Evolutionary conservation across 1,284 basidiomycete genomes (phyloP).

Genomic region (Sporisorium scitamineum): DNA sequence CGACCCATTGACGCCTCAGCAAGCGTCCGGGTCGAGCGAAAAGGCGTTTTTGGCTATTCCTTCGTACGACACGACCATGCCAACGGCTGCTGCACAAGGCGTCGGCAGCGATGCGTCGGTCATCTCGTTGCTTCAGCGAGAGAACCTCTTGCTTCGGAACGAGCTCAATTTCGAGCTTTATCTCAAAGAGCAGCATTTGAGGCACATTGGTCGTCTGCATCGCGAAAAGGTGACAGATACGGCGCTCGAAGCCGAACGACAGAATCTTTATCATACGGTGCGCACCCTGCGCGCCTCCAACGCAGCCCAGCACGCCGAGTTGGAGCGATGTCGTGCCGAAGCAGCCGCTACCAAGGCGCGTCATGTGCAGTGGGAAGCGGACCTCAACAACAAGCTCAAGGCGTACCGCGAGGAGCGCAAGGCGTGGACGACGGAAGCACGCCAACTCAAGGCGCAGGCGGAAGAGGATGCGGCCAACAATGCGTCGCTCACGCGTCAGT

Average conservation of each 20-base stretch:
- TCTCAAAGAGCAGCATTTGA: slow-evolving; percentile 68
- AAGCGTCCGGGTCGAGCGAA: slow-evolving; percentile 8
- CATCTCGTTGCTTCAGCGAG: slow-evolving; percentile 48
- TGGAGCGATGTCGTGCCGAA: slow-evolving; percentile 58
- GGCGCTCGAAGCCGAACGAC: slow-evolving; percentile 65
- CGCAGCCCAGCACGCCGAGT: slow-evolving; percentile 24
- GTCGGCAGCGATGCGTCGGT: slow-evolving; percentile 22
- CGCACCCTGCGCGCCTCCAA: slow-evolving; percentile 53
- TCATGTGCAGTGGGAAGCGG: slow-evolving; percentile 63
- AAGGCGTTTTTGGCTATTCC: slow-evolving; percentile 12
- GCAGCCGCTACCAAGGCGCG: slow-evolving; percentile 49
- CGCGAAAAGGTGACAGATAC: slow-evolving; percentile 65
- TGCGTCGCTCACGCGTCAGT: slow-evolving; percentile 31
- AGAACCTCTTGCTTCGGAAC: slow-evolving; percentile 62
- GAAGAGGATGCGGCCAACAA: slow-evolving; percentile 45
- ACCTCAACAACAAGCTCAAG: slow-evolving; percentile 65
- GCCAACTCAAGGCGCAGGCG: slow-evolving; percentile 53
- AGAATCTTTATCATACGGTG: slow-evolving; percentile 65
- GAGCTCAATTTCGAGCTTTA: slow-evolving; percentile 68
- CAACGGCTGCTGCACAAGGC: neutral
- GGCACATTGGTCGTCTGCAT: slow-evolving; percentile 68
- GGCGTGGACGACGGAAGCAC: slow-evolving; percentile 51
- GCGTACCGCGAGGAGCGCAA: slow-evolving; percentile 65
- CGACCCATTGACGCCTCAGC: slow-evolving; percentile 26
- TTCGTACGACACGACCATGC: slow-evolving; percentile 7